Evolutionary conservation across 495 filamentous ascomycete species (phyloP).

Genomic region (Daldinia concentrica): DNA sequence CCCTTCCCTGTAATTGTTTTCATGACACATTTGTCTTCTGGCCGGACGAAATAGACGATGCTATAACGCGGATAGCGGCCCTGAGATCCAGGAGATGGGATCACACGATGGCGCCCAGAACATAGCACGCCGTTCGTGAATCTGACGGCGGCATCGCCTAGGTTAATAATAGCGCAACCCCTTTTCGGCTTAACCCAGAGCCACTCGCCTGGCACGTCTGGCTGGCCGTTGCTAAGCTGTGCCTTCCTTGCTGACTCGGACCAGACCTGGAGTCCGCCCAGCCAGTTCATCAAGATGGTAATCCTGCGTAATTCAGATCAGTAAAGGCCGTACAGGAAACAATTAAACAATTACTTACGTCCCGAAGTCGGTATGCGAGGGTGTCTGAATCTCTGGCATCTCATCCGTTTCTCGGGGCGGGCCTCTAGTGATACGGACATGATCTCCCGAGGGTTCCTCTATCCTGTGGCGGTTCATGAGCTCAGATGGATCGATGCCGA

Average conservation of each 20-base stretch:
- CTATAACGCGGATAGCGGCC: constrained; percentile 62
- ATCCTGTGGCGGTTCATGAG: constrained; percentile 62
- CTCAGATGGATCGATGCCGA: constrained; percentile 59
- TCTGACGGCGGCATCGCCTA: constrained; percentile 71
- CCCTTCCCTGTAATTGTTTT: constrained; percentile 52
- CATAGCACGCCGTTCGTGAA: constrained; percentile 70
- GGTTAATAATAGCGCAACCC: constrained; percentile 69
- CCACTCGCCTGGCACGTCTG: constrained; percentile 60
- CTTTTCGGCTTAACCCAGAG: constrained; percentile 66
- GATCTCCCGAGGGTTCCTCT: constrained; percentile 62
- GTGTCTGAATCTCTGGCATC: constrained; percentile 47
- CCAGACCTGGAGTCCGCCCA: constrained; percentile 68
- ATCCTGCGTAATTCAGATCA: constrained; percentile 45
- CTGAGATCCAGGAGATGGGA: constrained; percentile 65
- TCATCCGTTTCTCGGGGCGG: constrained; percentile 40
- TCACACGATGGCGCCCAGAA: constrained; percentile 71
- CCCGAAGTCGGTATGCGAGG: constrained; percentile 50
- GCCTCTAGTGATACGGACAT: constrained; percentile 61
- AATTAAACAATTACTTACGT: constrained; percentile 56
- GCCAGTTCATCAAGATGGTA: constrained; percentile 68
- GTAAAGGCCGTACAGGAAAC: neutral
- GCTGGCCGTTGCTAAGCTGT: constrained; percentile 29
- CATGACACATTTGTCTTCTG: constrained; percentile 65
- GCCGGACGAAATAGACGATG: constrained; percentile 70
- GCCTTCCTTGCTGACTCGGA: constrained; percentile 51